Evolutionary conservation across 176 grass and related monocot genomes (phyloP).

Genomic region (Canna indica): DNA sequence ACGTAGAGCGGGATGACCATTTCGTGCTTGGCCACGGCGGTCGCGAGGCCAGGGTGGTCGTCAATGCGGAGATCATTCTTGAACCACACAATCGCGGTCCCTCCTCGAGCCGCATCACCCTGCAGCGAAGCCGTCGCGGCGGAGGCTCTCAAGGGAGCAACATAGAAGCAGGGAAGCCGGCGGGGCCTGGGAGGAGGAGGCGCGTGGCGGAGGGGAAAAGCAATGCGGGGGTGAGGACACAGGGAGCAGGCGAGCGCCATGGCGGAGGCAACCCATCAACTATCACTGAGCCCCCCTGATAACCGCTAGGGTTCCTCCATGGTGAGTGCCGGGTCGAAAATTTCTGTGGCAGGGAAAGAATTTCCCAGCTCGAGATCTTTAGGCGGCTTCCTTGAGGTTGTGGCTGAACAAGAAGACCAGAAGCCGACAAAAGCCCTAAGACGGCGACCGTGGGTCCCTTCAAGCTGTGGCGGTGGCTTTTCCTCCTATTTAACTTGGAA

Average conservation of each 20-base stretch:
- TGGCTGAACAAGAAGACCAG: background rate
- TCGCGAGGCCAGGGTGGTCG: conserved; percentile 67
- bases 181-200: conserved; percentile 1
- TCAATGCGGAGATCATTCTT: conserved; percentile 89
- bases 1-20: conserved; percentile 77
- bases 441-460: background rate
- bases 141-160: conserved; percentile 3
- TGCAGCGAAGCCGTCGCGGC: background rate
- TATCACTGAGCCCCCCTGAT: conserved; percentile 25
- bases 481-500: no score
- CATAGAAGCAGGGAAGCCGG: conserved; percentile 2
- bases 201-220: conserved; percentile 5
- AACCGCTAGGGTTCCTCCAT: conserved; percentile 49
- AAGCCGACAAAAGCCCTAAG: background rate
- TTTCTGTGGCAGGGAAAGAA: conserved; percentile 43
- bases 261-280: conserved; percentile 44
- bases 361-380: background rate
- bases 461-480: background rate
- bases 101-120: conserved; percentile 10
- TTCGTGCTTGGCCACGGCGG: conserved; percentile 44
- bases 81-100: conserved; percentile 77
- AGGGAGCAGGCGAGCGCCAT: conserved; percentile 58
- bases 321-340: conserved; percentile 10
- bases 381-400: background rate
- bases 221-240: conserved; percentile 14